Evolutionary conservation across 495 filamentous ascomycete species (phyloP), one percentile per base, ranked within the genome.

Genomic region (Penicillium crystallinum): DNA sequence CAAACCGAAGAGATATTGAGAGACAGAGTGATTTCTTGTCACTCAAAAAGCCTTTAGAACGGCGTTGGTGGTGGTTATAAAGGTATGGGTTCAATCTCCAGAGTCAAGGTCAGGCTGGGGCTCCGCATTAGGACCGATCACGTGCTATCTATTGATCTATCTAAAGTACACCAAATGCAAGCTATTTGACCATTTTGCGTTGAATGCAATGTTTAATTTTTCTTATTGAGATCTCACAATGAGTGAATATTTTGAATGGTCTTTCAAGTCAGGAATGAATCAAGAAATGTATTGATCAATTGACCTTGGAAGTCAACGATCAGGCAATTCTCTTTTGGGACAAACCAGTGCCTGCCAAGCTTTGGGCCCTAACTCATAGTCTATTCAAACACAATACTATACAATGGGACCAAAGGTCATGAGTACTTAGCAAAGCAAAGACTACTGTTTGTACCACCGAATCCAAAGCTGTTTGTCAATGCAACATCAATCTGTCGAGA

Each of bases 381-480:
- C 43, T 29, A 36, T 43, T 48, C 7, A 18, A 49, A 42, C 38
- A 37, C 34, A 54, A 37, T 61, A 43, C 54, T 19, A 29, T 53
- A 57, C 45, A 55, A 23, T 14, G 1, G 11, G n/a, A 34, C 12
- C 21, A 47, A 22, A 18, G 2, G 25, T 29, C 35, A 49, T 49
- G 44, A 42, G 29, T 57, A 58, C 17, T 59, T 57, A 30, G 68
- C 79, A 66, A 98, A 95, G 54, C 90, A 92, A 37, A 98, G 72
- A 54, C 81, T 89, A 38, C 91, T 91, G 73, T 97, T 97, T 8
- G 93, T 98, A 25, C 93, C 93, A 9, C 93, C 93, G 74, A 98
- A 98, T 1, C 93, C 93, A 77, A 98, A 98, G 63, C 92, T 97
- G 62, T 98, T 98, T 17, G 89, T 90, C 58, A 98, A 55, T 29